A percentile compares a stretch with the other conserved stretches of the same genome.
Conservation (phyloP, 805 yeast genomes). For the Yamadazyma paraphyllophila region DNA sequence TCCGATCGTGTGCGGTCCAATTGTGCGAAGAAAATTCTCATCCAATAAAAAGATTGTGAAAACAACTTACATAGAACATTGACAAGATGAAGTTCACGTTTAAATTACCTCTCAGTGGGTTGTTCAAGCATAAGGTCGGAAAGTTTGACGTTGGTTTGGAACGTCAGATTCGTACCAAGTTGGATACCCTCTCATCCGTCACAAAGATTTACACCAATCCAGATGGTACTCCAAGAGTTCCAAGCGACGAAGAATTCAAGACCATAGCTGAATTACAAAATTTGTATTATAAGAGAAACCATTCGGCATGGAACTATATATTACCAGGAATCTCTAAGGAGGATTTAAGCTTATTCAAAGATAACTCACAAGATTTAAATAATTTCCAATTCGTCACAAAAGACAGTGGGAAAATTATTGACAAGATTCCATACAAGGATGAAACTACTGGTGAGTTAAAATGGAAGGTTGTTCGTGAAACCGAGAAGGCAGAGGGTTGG, state of each 20-base stretch:
- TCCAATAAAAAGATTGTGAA: slow-evolving; percentile 14
- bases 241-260: slow-evolving; percentile 68
- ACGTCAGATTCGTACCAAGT: slow-evolving; percentile 57
- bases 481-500: slow-evolving; percentile 80
- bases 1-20: slow-evolving; percentile 5
- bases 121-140: slow-evolving; percentile 37
- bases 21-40: slow-evolving; percentile 8
- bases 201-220: slow-evolving; percentile 67
- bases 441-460: slow-evolving; percentile 73
- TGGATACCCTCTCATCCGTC: slow-evolving; percentile 63
- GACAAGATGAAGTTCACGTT: slow-evolving; percentile 39
- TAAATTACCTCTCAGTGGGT: slow-evolving; percentile 38
- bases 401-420: slow-evolving; percentile 61
- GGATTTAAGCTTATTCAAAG: slow-evolving; percentile 54
- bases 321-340: slow-evolving; percentile 49
- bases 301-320: slow-evolving; percentile 48
- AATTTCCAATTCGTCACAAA: slow-evolving; percentile 52
- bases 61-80: slow-evolving; percentile 4
- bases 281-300: slow-evolving; percentile 55
- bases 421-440: slow-evolving; percentile 81
- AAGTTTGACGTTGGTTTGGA: slow-evolving; percentile 51
- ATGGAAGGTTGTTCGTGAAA: slow-evolving; percentile 75
- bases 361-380: slow-evolving; percentile 60
- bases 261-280: slow-evolving; percentile 69
- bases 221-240: slow-evolving; percentile 72